These are phyloP conservation scores for Candida neerlandica DNA, from an alignment of 1,139 yeast species.

Conservation along the genomic window DNA sequence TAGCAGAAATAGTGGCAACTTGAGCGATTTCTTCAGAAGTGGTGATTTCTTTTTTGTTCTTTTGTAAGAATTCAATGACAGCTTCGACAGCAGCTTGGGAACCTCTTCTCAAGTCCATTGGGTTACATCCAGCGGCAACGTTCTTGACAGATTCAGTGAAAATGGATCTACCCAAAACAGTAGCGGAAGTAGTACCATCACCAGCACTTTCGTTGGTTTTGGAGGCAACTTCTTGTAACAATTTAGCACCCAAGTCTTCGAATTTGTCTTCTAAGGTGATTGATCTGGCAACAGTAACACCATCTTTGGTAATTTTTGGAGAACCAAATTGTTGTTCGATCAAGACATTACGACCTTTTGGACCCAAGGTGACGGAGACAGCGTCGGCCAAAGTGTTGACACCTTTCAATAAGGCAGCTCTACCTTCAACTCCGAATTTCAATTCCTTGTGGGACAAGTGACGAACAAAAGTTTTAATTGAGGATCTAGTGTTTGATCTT, in stretches of 20 bases:
- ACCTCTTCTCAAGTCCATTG: slow-evolving; percentile 99
- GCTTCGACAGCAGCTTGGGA: slow-evolving; percentile 98
- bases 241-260: slow-evolving; percentile 95
- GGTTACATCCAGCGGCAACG: slow-evolving; percentile 99
- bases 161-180: slow-evolving; percentile 94
- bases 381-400: slow-evolving; percentile 97
- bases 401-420: slow-evolving; percentile 95
- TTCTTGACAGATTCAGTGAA: slow-evolving; percentile 97
- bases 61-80: slow-evolving; percentile 84
- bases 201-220: slow-evolving; percentile 99
- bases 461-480: slow-evolving; percentile 54
- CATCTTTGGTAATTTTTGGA: slow-evolving; percentile 98
- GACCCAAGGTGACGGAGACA: slow-evolving; percentile 95
- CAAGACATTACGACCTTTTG: slow-evolving; percentile 96
- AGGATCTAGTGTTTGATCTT: slow-evolving; percentile 53
- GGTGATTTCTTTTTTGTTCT: slow-evolving; percentile 94
- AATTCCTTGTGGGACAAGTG: slow-evolving; percentile 87
- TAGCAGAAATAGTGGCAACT: slow-evolving; percentile 98
- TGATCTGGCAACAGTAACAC: slow-evolving; percentile 96
- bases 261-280: slow-evolving; percentile 88
- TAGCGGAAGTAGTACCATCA: slow-evolving; percentile 98
- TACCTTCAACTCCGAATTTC: slow-evolving; percentile 97
- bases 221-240: slow-evolving; percentile 96
- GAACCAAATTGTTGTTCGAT: slow-evolving; percentile 97
- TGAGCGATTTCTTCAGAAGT: slow-evolving; percentile 97